Conservation (phyloP, 106 monocot genomes). For the Agapanthus africanus region DNA sequence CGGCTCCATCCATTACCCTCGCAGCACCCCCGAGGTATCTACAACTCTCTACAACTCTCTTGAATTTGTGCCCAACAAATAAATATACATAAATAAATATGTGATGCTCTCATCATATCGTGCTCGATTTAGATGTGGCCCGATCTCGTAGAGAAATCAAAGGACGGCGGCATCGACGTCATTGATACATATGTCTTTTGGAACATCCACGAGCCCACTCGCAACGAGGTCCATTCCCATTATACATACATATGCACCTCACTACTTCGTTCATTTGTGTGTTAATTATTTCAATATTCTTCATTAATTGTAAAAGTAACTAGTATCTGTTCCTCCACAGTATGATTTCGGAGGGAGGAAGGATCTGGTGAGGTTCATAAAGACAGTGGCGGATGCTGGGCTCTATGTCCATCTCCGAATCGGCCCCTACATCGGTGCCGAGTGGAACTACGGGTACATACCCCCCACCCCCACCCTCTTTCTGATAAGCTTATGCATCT, state of each 20-base stretch:
- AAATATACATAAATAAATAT: too few relatives aligned
- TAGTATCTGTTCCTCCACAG: too few relatives aligned
- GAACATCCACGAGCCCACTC: slow-evolving; percentile 73
- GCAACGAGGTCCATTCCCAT: slow-evolving; percentile 60
- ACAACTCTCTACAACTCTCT: too few relatives aligned
- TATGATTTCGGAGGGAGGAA: slow-evolving; percentile 86
- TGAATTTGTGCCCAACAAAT: too few relatives aligned
- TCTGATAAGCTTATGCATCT: not conserved
- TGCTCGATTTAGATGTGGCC: slow-evolving; percentile 57
- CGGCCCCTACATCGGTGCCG: slow-evolving; percentile 90
- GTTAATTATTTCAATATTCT: too few relatives aligned
- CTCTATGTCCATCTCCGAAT: slow-evolving; percentile 85
- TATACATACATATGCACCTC: not conserved
- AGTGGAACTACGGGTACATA: slow-evolving; percentile 91
- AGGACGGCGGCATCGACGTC: slow-evolving; percentile 69
- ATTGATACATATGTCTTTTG: slow-evolving; percentile 77
- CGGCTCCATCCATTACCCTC: slow-evolving; percentile 61
- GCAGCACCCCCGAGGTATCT: slow-evolving; percentile 55
- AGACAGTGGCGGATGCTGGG: slow-evolving; percentile 70
- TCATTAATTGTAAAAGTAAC: too few relatives aligned
- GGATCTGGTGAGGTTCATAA: slow-evolving; percentile 77
- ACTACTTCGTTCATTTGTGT: too few relatives aligned
- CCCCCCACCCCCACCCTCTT: not conserved
- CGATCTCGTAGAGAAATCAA: slow-evolving; percentile 61
- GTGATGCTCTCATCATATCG: too few relatives aligned